phyloP scores from a whole-genome alignment of 768 basidiomycete genomes.

The Kwoniella dejecticola region DNA sequence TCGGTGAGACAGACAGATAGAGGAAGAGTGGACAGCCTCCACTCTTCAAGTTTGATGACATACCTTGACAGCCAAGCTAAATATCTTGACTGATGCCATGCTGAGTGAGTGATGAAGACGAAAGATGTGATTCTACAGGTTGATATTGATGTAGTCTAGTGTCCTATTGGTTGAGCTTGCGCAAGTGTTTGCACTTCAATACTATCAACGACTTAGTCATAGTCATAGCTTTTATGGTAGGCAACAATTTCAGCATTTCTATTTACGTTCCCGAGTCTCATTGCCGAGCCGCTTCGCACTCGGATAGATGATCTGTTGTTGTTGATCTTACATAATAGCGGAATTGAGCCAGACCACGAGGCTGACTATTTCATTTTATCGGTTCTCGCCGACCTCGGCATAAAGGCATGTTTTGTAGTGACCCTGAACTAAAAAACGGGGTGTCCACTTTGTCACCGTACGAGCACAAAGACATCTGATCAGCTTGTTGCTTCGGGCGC shows the following conservation, averaged over 20 bases:
- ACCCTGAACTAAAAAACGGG: constrained; percentile 10
- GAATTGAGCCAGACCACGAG: background rate
- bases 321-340: no score
- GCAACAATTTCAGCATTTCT: background rate
- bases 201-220: no score
- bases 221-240: no score
- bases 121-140: no score
- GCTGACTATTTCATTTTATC: background rate
- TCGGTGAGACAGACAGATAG: no score
- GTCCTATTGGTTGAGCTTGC: no score
- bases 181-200: no score
- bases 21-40: constrained; percentile 5
- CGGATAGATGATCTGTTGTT: no score
- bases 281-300: no score
- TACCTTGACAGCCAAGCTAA: constrained; percentile 53
- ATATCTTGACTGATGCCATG: constrained; percentile 55
- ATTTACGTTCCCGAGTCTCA: background rate
- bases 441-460: background rate
- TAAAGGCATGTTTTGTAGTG: background rate
- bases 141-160: no score
- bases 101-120: no score
- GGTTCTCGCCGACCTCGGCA: background rate
- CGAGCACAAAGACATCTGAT: background rate
- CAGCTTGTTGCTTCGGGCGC: background rate
- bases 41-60: constrained; percentile 17